phyloP scores from a whole-genome alignment of 768 basidiomycete genomes.

The Peribolospora kevripleyi region DNA sequence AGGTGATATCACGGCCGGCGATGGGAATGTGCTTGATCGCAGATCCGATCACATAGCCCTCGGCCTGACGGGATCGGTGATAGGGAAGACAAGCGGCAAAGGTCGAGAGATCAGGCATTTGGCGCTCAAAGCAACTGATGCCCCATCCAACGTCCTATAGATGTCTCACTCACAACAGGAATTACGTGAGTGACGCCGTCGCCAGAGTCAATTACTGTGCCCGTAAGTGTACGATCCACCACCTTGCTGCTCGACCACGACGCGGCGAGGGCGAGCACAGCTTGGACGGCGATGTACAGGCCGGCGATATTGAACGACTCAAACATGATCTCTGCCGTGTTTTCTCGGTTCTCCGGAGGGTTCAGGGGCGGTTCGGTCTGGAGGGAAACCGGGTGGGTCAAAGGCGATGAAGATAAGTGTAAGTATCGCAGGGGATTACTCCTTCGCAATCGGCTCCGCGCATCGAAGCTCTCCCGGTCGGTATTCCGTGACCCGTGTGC shows the following conservation, averaged over 20 bases:
- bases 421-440: too few species aligned
- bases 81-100: not conserved
- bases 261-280: conserved; percentile 89
- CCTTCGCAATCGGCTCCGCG: too few species aligned
- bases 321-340: conserved; percentile 98
- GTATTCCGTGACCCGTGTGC: not conserved
- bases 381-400: not conserved
- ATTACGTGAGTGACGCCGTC: conserved; percentile 99
- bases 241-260: conserved; percentile 85
- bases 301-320: conserved; percentile 99
- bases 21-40: conserved; percentile 98
- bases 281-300: conserved; percentile 94
- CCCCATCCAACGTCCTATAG: not conserved
- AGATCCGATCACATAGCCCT: conserved; percentile 96
- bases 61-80: conserved; percentile 36
- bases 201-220: conserved; percentile 95
- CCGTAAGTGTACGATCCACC: conserved; percentile 21
- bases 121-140: not conserved
- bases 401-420: not conserved
- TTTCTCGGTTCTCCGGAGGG: conserved; percentile 93
- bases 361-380: conserved; percentile 99
- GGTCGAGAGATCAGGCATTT: not conserved
- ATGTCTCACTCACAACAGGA: conserved; percentile 21
- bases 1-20: conserved; percentile 87
- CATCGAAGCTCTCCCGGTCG: too few species aligned